These are phyloP conservation scores for Trypanosoma scelopori DNA, from an alignment of 208 protist genomes.

Conservation along the genomic window DNA sequence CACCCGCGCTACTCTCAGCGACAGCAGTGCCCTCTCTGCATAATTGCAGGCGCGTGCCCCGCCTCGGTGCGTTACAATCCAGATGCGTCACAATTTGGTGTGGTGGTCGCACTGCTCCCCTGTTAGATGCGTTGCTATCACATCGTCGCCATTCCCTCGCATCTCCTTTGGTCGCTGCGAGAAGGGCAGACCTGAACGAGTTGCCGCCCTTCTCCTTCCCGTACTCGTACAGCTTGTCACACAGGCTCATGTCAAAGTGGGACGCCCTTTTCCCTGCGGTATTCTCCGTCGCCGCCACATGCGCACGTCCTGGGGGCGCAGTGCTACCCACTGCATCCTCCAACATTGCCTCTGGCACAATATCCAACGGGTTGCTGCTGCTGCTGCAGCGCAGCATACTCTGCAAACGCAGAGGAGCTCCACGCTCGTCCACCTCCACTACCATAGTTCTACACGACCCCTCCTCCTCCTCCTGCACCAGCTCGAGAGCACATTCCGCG, in stretches of 20 bases:
- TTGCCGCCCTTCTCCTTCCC: background rate
- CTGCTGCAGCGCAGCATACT: background rate
- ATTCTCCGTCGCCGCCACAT: background rate
- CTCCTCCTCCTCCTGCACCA: background rate
- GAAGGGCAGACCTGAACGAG: constrained; percentile 12
- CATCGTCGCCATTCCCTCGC: background rate
- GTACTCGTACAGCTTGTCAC: constrained; percentile 15
- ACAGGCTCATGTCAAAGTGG: constrained; percentile 8
- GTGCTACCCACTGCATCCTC: background rate
- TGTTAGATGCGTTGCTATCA: background rate
- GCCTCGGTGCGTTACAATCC: background rate
- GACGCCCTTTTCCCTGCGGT: background rate
- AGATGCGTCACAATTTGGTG: background rate
- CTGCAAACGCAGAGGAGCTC: constrained; percentile 18
- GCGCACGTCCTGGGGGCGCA: background rate
- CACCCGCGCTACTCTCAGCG: constrained; percentile 21
- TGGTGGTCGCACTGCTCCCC: background rate
- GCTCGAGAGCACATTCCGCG: constrained; percentile 1
- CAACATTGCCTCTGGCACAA: background rate
- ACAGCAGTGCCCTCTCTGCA: constrained; percentile 25
- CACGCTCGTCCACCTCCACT: constrained; percentile 18
- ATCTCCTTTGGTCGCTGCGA: background rate
- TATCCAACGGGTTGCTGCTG: background rate
- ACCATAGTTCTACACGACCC: background rate
- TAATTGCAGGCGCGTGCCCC: background rate